Conservation (phyloP, 1,139 yeast species). For the Protomyces inouyei region DNA sequence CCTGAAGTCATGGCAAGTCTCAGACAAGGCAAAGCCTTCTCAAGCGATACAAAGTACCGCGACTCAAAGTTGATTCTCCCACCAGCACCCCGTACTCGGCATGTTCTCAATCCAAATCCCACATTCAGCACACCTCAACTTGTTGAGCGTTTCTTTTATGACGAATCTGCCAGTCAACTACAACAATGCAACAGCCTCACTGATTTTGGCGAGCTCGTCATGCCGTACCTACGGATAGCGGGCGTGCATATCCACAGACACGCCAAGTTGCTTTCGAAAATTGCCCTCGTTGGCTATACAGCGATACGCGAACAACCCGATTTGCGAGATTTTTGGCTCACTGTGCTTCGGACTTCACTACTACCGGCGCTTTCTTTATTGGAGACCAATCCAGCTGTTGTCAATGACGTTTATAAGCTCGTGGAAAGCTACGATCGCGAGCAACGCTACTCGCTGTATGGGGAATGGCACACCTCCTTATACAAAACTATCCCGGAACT, state of each 20-base stretch:
- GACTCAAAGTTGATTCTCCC: conserved; percentile 21
- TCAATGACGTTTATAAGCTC: conserved; percentile 57
- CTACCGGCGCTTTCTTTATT: conserved; percentile 63
- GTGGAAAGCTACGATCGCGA: conserved; percentile 55
- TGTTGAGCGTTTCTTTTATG: conserved; percentile 48
- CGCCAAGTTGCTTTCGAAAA: conserved; percentile 50
- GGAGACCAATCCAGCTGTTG: conserved; percentile 57
- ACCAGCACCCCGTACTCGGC: background rate
- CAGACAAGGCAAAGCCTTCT: conserved; percentile 11
- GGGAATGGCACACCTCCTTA: conserved; percentile 63
- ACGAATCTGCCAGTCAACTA: conserved; percentile 37
- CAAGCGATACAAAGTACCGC: conserved; percentile 20
- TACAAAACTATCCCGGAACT: conserved; percentile 54
- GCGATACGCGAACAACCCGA: conserved; percentile 37
- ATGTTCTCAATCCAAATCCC: conserved; percentile 8
- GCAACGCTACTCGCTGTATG: conserved; percentile 72
- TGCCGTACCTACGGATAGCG: conserved; percentile 50
- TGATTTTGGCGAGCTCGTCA: conserved; percentile 48
- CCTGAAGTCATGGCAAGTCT: background rate
- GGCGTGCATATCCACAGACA: conserved; percentile 57
- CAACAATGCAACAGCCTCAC: conserved; percentile 38
- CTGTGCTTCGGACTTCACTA: conserved; percentile 59
- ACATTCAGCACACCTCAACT: background rate
- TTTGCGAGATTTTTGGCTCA: conserved; percentile 49
- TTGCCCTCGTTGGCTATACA: conserved; percentile 55